Evolutionary conservation across 108 stramenopile genomes (phyloP).

Genomic region (Nitzschia inconspicua): DNA sequence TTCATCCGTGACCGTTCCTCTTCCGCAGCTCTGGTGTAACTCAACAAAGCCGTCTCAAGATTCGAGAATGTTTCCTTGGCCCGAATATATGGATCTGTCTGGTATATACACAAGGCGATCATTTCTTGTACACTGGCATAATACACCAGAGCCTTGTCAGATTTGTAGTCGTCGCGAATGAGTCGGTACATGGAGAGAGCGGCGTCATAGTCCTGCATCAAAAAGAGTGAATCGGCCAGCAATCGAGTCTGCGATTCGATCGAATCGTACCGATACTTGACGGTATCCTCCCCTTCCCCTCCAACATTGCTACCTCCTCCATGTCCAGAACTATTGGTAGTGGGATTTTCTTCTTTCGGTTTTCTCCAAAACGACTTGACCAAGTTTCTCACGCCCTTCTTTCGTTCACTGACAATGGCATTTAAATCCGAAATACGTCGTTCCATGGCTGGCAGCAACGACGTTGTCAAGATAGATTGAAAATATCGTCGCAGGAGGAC

Average conservation of each 20-base stretch:
- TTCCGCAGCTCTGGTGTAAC: slow-evolving; percentile 75
- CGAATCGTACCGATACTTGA: slow-evolving; percentile 69
- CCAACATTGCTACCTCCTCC: background rate
- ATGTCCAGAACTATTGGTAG: slow-evolving; percentile 1
- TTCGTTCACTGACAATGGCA: slow-evolving; percentile 73
- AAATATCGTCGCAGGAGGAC: slow-evolving; percentile 65
- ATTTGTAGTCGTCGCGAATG: slow-evolving; percentile 86
- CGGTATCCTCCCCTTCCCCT: background rate
- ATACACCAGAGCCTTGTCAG: slow-evolving; percentile 65
- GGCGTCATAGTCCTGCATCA: slow-evolving; percentile 79
- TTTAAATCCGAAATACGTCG: slow-evolving; percentile 78
- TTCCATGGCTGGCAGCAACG: slow-evolving; percentile 71
- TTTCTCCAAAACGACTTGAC: slow-evolving; percentile 85
- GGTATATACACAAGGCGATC: slow-evolving; percentile 77
- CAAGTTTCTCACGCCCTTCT: slow-evolving; percentile 82
- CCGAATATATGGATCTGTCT: slow-evolving; percentile 49
- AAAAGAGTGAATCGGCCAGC: slow-evolving; percentile 83
- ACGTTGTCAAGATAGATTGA: slow-evolving; percentile 44
- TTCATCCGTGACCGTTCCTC: slow-evolving; percentile 43
- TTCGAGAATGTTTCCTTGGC: slow-evolving; percentile 37
- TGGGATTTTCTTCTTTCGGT: slow-evolving; percentile 40
- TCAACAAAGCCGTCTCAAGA: slow-evolving; percentile 67
- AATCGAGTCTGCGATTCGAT: slow-evolving; percentile 86
- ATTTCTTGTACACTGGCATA: slow-evolving; percentile 82
- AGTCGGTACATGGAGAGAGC: slow-evolving; percentile 71